Conservation (phyloP, 495 filamentous ascomycete species). For the Pyrenula aspistea region DNA sequence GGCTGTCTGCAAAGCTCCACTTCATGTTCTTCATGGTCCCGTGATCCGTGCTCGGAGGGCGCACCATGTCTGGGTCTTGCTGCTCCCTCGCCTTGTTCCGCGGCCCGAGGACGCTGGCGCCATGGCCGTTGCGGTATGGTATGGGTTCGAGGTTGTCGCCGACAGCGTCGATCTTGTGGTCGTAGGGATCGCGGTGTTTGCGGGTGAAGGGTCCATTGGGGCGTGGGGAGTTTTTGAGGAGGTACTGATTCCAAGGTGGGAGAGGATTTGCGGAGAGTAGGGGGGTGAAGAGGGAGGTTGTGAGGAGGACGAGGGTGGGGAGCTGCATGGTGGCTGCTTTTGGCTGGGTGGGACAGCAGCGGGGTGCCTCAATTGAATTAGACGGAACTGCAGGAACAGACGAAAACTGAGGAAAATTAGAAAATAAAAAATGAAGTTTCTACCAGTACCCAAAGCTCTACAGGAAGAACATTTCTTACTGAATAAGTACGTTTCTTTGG, state of each 20-base stretch:
- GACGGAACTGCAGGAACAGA: too few relatives aligned
- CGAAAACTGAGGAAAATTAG: neutral
- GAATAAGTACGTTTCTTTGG: too few relatives aligned
- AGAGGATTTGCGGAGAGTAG: neutral
- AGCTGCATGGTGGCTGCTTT: neutral
- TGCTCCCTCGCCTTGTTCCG: conserved; percentile 50
- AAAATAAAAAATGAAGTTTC: too few relatives aligned
- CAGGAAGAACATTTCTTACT: too few relatives aligned
- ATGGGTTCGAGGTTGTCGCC: conserved; percentile 46
- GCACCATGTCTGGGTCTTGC: conserved; percentile 51
- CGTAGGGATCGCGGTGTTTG: conserved; percentile 31
- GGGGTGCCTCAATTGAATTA: too few relatives aligned
- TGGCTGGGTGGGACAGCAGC: too few relatives aligned
- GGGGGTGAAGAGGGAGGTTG: neutral
- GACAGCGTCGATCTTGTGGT: conserved; percentile 41
- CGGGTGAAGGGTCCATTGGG: conserved; percentile 19
- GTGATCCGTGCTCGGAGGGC: conserved; percentile 53
- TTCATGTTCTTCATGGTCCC: conserved; percentile 50
- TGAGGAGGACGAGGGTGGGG: neutral
- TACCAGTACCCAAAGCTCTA: too few relatives aligned
- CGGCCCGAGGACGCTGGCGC: conserved; percentile 50
- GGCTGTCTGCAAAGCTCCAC: conserved; percentile 58
- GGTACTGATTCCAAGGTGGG: neutral
- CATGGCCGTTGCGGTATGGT: conserved; percentile 53
- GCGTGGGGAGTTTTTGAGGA: neutral